phyloP scores from a whole-genome alignment of 2,329 filamentous ascomycete species.

The Penicillium sp. region DNA sequence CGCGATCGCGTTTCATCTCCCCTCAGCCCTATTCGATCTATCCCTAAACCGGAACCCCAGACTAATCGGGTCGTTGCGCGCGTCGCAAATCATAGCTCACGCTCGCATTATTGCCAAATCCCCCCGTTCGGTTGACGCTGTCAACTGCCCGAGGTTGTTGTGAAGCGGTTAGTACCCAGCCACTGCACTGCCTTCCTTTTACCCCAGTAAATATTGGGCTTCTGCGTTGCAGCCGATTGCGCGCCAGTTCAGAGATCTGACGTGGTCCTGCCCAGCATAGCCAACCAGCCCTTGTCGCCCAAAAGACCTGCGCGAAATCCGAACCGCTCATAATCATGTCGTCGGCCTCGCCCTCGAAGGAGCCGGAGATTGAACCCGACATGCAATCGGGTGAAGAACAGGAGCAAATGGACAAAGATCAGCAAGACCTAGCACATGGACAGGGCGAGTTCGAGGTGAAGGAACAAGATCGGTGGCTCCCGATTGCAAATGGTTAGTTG shows the following conservation, averaged over 20 bases:
- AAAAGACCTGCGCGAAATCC: constrained; percentile 35
- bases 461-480: constrained; percentile 98
- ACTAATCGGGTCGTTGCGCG: constrained; percentile 25
- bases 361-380: constrained; percentile 80
- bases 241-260: constrained; percentile 35
- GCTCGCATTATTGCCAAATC: constrained; percentile 28
- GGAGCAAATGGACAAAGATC: constrained; percentile 75
- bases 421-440: constrained; percentile 63
- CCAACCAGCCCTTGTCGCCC: constrained; percentile 32
- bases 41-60: constrained; percentile 10
- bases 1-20: constrained; percentile 14
- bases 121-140: constrained; percentile 28
- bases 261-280: constrained; percentile 44
- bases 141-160: constrained; percentile 28
- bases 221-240: constrained; percentile 25
- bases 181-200: constrained; percentile 26
- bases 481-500: constrained; percentile 99
- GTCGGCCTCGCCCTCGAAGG: constrained; percentile 91
- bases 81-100: constrained; percentile 27
- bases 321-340: constrained; percentile 74
- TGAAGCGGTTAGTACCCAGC: constrained; percentile 40
- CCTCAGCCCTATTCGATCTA: constrained; percentile 7
- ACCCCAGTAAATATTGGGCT: constrained; percentile 25
- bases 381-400: constrained; percentile 88
- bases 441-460: constrained; percentile 97